Evolutionary conservation across 2,329 filamentous ascomycete genomes (phyloP), one percentile per base, ranked within the genome.

Genomic region (Coniella vitis): DNA sequence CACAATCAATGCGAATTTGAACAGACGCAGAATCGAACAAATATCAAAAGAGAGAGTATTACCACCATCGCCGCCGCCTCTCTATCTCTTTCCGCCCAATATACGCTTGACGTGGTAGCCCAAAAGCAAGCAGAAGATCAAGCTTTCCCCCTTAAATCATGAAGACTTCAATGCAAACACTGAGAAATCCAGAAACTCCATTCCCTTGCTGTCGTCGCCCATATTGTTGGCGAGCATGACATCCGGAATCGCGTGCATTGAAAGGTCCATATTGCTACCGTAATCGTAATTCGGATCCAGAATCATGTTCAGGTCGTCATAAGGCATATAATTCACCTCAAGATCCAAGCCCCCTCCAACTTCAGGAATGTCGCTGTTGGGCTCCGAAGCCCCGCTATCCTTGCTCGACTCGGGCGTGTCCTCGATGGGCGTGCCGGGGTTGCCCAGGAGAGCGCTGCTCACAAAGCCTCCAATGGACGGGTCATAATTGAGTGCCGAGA

Each of bases 341-440:
- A 81, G 73, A 38, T 82, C 78, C 13, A 81, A 65, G 14, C 65
- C 25, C 5, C 25, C 61, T 3, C 72, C 69, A 4, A 69, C 69
- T 49, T 83, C 80, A 3, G 77, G 73, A 16, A 83, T 75, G 55
- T 84, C 80, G 58, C 78, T 83, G 53, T 75, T 82, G 9, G 78
- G 76, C 57, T 83, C 79, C 36, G 79, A 81, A 8, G 68, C 62
- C 4, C 75, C 73, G 55, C 73, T 75, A 49, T 83, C 79, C 60
- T 82, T 81, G 62, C 71, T 78, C 2, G 79, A 83, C 55, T 83
- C 80, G 0, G 80, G 81, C 7, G 81, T 84, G 58, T 83, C 78
- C 44, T 53, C 51, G 52, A 81, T 79, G 0, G 79, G 79, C 20
- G 79, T 79, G 49, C 76, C 65, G 1, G 75, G 72, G 17, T 74